Percentiles rank a stretch among this genome's conserved stretches.
Evolutionary conservation across 2,329 filamentous ascomycete genomes (phyloP).

Genomic region (Diaporthe capsici): DNA sequence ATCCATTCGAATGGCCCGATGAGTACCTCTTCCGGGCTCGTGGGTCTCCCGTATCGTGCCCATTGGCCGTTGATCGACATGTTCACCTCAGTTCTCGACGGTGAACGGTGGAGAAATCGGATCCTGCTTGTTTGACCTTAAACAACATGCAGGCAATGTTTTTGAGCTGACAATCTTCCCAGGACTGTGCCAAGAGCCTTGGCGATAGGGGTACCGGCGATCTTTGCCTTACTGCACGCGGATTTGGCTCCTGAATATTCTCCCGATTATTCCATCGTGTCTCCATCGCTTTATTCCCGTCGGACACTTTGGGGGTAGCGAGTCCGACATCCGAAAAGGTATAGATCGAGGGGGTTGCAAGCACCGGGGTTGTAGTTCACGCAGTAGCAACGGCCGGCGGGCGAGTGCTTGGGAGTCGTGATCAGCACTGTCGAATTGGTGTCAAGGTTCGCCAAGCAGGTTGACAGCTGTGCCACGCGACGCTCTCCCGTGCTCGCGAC

Average conservation of each 20-base stretch:
- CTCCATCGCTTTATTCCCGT: background rate
- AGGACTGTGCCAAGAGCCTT: slow-evolving; percentile 34
- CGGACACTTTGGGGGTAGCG: background rate
- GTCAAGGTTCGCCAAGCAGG: background rate
- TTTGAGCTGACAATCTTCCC: slow-evolving; percentile 23
- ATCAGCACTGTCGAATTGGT: background rate
- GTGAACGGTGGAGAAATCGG: slow-evolving; percentile 32
- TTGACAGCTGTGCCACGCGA: slow-evolving; percentile 16
- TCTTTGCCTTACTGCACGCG: slow-evolving; percentile 24
- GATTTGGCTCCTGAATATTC: background rate
- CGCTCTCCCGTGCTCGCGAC: slow-evolving; percentile 8
- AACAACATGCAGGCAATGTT: background rate
- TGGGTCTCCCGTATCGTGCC: background rate
- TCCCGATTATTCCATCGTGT: slow-evolving; percentile 11
- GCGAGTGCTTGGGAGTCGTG: background rate
- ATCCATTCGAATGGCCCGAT: background rate
- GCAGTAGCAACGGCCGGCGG: background rate
- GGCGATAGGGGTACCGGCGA: slow-evolving; percentile 23
- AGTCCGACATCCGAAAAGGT: slow-evolving; percentile 22
- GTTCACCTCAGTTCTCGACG: background rate
- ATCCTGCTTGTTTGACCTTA: slow-evolving; percentile 21
- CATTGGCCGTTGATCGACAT: background rate
- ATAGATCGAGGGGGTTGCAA: background rate
- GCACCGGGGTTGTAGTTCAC: background rate
- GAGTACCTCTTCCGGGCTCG: background rate